Conservation (phyloP, 208 protist genomes). For the Wallacemonas collosoma region DNA sequence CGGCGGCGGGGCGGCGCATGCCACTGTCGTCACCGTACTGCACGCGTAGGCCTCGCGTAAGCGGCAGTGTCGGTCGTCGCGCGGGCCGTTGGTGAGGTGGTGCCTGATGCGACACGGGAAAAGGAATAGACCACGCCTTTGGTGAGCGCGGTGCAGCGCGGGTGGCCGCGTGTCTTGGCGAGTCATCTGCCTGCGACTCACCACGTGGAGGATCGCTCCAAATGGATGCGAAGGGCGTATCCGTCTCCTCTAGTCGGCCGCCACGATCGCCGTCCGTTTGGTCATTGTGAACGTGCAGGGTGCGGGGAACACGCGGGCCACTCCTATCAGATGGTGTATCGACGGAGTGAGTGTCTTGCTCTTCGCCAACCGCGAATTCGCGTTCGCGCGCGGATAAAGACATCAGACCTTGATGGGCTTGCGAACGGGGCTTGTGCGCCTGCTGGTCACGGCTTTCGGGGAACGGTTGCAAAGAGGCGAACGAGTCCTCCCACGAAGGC, state of each 20-base stretch:
- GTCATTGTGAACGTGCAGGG: background rate
- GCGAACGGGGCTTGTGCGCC: background rate
- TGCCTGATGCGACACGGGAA: background rate
- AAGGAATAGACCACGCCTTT: background rate
- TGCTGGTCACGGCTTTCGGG: no score
- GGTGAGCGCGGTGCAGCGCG: constrained; percentile 1
- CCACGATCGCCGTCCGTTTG: background rate
- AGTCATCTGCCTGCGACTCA: background rate
- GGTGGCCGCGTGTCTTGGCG: background rate
- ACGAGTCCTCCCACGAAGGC: no score
- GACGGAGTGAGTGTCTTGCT: background rate
- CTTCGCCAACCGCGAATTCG: background rate
- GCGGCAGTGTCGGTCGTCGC: background rate
- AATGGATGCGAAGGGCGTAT: background rate
- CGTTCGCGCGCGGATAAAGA: background rate
- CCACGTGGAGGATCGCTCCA: background rate
- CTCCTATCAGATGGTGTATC: constrained; percentile 4
- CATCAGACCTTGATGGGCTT: background rate
- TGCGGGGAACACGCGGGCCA: no score
- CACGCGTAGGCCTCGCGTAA: background rate
- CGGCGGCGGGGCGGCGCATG: background rate
- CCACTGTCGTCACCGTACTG: background rate
- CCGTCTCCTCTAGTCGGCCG: background rate
- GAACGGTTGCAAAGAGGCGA: no score
- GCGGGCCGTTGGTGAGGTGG: background rate